These are phyloP conservation scores for Microglena sp. DNA, from an alignment of 139 green algal species.

Conservation along the genomic window DNA sequence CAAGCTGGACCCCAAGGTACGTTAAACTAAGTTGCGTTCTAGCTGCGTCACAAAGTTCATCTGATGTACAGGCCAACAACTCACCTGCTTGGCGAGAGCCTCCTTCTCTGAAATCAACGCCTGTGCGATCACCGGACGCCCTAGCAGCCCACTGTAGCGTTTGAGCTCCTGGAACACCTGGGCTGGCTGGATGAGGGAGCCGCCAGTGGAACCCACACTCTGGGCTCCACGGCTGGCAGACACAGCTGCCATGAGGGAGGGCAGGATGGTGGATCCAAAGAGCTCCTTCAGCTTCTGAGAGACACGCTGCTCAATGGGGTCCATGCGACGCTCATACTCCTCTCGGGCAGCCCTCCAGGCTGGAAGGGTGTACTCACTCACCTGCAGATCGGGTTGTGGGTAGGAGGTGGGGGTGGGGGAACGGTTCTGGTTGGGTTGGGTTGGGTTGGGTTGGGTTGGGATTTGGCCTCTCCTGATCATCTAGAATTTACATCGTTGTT, in stretches of 20 bases:
- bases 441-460: too few species aligned
- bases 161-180: slow-evolving; percentile 44
- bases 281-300: slow-evolving; percentile 56
- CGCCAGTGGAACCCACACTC: slow-evolving; percentile 2
- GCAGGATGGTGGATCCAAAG: slow-evolving; percentile 45
- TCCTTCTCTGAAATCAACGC: slow-evolving; percentile 39
- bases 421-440: too few species aligned
- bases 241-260: slow-evolving; percentile 40
- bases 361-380: slow-evolving; percentile 40
- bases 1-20: too few species aligned
- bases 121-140: slow-evolving; percentile 29
- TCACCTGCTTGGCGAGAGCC: slow-evolving; percentile 34
- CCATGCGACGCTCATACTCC: slow-evolving; percentile 48
- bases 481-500: too few species aligned
- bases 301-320: slow-evolving; percentile 49
- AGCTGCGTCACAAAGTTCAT: too few species aligned
- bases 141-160: slow-evolving; percentile 43
- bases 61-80: too few species aligned
- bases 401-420: slow-evolving; percentile 11
- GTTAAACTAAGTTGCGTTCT: too few species aligned
- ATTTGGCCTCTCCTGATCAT: too few species aligned
- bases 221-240: slow-evolving; percentile 7
- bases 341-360: slow-evolving; percentile 44
- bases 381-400: slow-evolving; percentile 32
- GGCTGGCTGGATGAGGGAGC: slow-evolving; percentile 4